Base-by-base conservation (phyloP, 805 yeast genomes). In the Starmerella roubikii region DNA sequence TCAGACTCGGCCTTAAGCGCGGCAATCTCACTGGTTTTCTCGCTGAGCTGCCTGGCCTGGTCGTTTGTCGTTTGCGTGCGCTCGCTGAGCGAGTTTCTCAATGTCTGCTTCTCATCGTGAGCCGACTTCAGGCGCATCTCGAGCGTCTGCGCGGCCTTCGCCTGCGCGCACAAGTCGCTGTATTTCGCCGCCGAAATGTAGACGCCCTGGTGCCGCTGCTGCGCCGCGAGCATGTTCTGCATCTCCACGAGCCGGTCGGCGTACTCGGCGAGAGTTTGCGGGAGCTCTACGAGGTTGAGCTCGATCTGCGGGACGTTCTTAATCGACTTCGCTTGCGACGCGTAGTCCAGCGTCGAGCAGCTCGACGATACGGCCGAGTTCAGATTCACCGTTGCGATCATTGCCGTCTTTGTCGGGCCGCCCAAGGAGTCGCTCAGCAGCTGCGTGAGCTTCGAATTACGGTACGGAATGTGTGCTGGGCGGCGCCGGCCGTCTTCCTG, bases 331-430 rank as follows among this genome's bases (percentile, higher is more conserved):
- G 95, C 95, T 44, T 85, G 75, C 38, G 76, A 73, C 3, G 95
- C 94, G 56, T 85, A 85, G 47, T 83, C 91, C 37, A 85, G 64
- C 0, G 95, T 85, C 48, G 91, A 31, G 78, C 56, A 0, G 94
- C 81, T 55, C 85, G 95, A 22, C n/a, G 74, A 61, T 43, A 78
- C 80, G 22, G 72, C 65, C 42, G 69, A 69, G 1, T 93, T 93
- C 0, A 94, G 93, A 7, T 93, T 81, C 2, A 85, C 69, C 0
- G 94, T 85, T 1, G 94, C 93, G 20, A 85, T 80, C 40, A 85
- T 66, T 24, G 86, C 77, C 0, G 96, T 85, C 52, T 81, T 79
- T 0, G 95, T 84, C 40, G 74, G 68, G 2, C 95, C 95, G 2
- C 96, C 96, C 3, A 86, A 63, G 0, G 88, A 79, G 51, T 81